Evolutionary conservation across 2,329 filamentous ascomycete genomes (phyloP).

Genomic region (Ploettnerulaceae sp.): DNA sequence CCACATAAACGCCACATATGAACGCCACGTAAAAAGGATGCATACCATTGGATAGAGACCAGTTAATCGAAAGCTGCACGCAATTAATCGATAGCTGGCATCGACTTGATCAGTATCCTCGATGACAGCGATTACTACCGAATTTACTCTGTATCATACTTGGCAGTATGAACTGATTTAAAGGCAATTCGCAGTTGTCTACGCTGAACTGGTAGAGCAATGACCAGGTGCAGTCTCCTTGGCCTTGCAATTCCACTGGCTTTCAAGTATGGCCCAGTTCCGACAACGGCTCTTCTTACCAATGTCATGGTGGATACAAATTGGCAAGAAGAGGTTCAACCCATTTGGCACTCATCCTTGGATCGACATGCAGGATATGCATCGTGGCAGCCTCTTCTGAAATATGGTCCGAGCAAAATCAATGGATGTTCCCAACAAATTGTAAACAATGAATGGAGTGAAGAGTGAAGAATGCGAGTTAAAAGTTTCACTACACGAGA

Average conservation of each 20-base stretch:
- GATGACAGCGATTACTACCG: too few relatives aligned
- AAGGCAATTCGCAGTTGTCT: background rate
- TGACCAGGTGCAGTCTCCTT: conserved; percentile 16
- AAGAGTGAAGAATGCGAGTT: conserved; percentile 73
- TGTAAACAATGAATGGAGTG: conserved; percentile 68
- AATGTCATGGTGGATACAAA: conserved; percentile 20
- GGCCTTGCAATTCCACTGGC: conserved; percentile 12
- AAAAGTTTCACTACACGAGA: conserved; percentile 71
- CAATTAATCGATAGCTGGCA: too few relatives aligned
- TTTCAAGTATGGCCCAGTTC: conserved; percentile 15
- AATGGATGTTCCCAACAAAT: too few relatives aligned
- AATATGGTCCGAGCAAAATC: conserved; percentile 37
- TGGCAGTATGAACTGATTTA: too few relatives aligned
- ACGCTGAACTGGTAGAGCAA: too few relatives aligned
- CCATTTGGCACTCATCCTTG: conserved; percentile 18
- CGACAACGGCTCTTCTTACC: conserved; percentile 9
- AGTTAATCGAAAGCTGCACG: too few relatives aligned
- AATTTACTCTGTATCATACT: too few relatives aligned
- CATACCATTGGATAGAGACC: too few relatives aligned
- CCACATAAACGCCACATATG: too few relatives aligned
- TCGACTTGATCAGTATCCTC: too few relatives aligned
- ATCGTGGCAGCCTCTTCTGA: conserved; percentile 26
- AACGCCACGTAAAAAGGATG: too few relatives aligned
- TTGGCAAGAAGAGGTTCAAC: conserved; percentile 16
- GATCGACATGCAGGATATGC: conserved; percentile 23